These are phyloP conservation scores for Yamadazyma olivae DNA, from an alignment of 805 yeast species.

Conservation along the genomic window DNA sequence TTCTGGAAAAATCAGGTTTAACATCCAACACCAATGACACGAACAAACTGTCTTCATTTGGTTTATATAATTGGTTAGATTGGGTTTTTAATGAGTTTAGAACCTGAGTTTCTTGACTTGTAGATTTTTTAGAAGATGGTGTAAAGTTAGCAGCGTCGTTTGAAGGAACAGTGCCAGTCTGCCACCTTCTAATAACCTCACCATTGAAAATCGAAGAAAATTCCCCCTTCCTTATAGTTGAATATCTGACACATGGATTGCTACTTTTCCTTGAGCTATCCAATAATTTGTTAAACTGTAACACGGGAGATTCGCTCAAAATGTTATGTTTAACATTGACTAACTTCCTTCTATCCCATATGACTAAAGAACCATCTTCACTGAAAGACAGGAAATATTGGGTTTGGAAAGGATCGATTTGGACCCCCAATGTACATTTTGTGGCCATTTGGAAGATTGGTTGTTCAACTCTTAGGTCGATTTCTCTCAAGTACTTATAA, in stretches of 20 bases:
- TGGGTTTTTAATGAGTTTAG: slow-evolving; percentile 33
- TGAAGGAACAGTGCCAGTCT: slow-evolving; percentile 56
- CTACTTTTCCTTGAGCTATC: slow-evolving; percentile 60
- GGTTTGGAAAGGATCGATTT: slow-evolving; percentile 65
- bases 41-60: slow-evolving; percentile 57
- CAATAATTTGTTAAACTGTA: slow-evolving; percentile 59
- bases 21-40: slow-evolving; percentile 75
- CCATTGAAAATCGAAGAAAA: slow-evolving; percentile 80
- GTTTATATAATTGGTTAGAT: slow-evolving; percentile 33
- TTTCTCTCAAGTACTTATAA: slow-evolving; percentile 71
- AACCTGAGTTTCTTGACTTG: slow-evolving; percentile 8
- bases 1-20: slow-evolving; percentile 74
- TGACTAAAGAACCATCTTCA: slow-evolving; percentile 80
- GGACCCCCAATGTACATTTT: slow-evolving; percentile 64
- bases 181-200: slow-evolving; percentile 76
- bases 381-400: slow-evolving; percentile 70
- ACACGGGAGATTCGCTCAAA: slow-evolving; percentile 50
- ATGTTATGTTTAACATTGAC: slow-evolving; percentile 17
- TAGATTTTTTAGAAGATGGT: not conserved
- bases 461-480: slow-evolving; percentile 64
- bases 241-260: slow-evolving; percentile 66
- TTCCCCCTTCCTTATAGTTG: slow-evolving; percentile 64
- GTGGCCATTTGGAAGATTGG: slow-evolving; percentile 76
- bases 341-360: slow-evolving; percentile 76
- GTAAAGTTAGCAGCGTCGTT: slow-evolving; percentile 8